These are phyloP conservation scores for Suillus subalutaceus DNA, from an alignment of 768 basidiomycete genomes.

Conservation along the genomic window DNA sequence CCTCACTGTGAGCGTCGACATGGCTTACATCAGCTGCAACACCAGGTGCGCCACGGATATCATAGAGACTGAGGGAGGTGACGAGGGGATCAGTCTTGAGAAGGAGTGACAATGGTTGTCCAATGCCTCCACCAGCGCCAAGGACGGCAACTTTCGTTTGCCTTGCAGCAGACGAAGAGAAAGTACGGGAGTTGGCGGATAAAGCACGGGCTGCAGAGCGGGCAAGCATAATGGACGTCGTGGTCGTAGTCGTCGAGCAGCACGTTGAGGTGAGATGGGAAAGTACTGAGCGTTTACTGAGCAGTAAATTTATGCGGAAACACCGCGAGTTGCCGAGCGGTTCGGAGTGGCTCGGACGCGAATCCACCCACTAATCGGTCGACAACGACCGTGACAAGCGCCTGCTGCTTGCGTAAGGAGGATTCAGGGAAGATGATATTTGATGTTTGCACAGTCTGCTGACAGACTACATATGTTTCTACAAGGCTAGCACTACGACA, in stretches of 20 bases:
- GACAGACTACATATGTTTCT: not conserved
- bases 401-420: too few species aligned
- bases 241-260: slow-evolving; percentile 11
- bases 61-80: slow-evolving; percentile 83
- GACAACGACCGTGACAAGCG: too few species aligned
- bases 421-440: not conserved
- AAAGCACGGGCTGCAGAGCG: slow-evolving; percentile 64
- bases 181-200: slow-evolving; percentile 59
- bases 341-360: slow-evolving; percentile 5
- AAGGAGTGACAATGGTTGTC: slow-evolving; percentile 93
- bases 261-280: not conserved
- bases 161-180: slow-evolving; percentile 74
- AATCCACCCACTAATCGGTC: not conserved
- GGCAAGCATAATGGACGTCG: slow-evolving; percentile 59
- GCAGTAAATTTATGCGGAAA: slow-evolving; percentile 5
- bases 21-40: slow-evolving; percentile 98
- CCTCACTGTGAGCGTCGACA: slow-evolving; percentile 84
- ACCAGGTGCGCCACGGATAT: slow-evolving; percentile 94
- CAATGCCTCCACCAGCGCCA: slow-evolving; percentile 98
- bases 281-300: not conserved
- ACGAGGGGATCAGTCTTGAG: slow-evolving; percentile 94
- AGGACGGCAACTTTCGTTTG: slow-evolving; percentile 93
- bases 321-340: slow-evolving; percentile 1
- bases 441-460: not conserved
- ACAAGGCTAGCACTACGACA: not conserved